Evolutionary conservation across 371 early-diverging fungal genomes (phyloP).

Genomic region (Encephalitozoon hellem): DNA sequence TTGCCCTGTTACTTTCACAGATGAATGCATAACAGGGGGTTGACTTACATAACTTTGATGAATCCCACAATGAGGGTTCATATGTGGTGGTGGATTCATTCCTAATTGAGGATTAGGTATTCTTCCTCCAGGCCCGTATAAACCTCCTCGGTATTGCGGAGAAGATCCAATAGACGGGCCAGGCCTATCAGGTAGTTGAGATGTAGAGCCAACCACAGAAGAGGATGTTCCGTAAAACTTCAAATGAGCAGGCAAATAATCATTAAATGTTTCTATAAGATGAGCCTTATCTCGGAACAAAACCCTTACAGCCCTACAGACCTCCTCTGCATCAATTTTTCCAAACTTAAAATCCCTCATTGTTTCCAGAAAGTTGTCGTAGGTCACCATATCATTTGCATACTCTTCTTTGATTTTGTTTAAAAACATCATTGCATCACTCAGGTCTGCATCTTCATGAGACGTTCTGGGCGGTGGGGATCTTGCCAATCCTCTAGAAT

Average conservation of each 20-base stretch:
- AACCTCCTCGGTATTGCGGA: not conserved
- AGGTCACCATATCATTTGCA: constrained; percentile 77
- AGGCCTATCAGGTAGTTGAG: not conserved
- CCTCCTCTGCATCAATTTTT: constrained; percentile 87
- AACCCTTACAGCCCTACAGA: constrained; percentile 83
- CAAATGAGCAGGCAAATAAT: constrained; percentile 74
- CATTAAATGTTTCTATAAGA: constrained; percentile 91
- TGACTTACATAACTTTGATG: not conserved
- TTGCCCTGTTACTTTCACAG: not conserved
- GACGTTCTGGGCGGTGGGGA: not conserved
- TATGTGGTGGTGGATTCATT: not conserved
- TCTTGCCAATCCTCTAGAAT: not conserved
- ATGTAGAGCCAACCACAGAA: not conserved
- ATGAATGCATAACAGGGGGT: constrained; percentile 3
- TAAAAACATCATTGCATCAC: constrained; percentile 86
- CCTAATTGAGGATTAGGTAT: not conserved
- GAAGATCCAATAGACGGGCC: not conserved
- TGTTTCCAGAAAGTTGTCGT: constrained; percentile 88
- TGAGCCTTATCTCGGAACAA: constrained; percentile 81
- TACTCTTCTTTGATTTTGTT: constrained; percentile 89
- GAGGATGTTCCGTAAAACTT: not conserved
- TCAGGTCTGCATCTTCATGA: constrained; percentile 56
- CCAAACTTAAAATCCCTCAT: constrained; percentile 99
- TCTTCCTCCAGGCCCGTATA: not conserved
- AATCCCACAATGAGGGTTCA: not conserved